A percentile compares a stretch with the other conserved stretches of the same genome.
phyloP scores from a whole-genome alignment of 73 alveolate species.

The Stentor roeselii region DNA sequence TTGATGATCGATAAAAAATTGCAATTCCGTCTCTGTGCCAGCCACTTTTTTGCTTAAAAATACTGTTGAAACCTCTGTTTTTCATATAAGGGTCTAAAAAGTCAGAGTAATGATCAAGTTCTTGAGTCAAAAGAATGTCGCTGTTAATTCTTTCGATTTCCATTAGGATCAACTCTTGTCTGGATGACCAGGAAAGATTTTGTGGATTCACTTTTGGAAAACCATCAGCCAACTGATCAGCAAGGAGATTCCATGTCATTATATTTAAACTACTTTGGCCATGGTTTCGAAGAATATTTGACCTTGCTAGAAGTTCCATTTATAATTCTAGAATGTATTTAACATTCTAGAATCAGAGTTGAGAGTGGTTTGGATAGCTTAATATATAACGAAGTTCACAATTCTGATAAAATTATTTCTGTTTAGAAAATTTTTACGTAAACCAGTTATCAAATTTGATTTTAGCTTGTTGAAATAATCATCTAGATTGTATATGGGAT shows the following conservation, averaged over 20 bases:
- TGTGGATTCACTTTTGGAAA: neutral
- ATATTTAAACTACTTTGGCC: no score
- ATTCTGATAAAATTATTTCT: no score
- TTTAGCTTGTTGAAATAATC: no score
- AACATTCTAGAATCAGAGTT: no score
- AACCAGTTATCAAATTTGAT: no score
- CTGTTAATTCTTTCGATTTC: neutral
- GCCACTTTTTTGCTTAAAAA: neutral
- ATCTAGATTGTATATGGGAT: no score
- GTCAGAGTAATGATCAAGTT: conserved; percentile 1
- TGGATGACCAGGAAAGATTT: neutral
- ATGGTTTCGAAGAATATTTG: no score
- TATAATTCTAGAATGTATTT: no score
- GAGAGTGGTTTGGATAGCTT: no score
- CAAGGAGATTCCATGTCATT: conserved; percentile 13
- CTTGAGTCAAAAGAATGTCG: neutral
- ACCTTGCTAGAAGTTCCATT: no score
- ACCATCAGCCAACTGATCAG: conserved; percentile 3
- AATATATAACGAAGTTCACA: no score
- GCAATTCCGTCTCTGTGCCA: conserved; percentile 25
- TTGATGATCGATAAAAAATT: neutral
- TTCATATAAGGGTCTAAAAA: neutral
- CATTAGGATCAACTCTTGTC: neutral
- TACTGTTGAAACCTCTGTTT: neutral
- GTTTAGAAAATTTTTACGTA: no score